A percentile compares a stretch with the other conserved stretches of the same genome.
phyloP scores from a whole-genome alignment of 805 yeast genomes.

The Candida xyloterini region DNA sequence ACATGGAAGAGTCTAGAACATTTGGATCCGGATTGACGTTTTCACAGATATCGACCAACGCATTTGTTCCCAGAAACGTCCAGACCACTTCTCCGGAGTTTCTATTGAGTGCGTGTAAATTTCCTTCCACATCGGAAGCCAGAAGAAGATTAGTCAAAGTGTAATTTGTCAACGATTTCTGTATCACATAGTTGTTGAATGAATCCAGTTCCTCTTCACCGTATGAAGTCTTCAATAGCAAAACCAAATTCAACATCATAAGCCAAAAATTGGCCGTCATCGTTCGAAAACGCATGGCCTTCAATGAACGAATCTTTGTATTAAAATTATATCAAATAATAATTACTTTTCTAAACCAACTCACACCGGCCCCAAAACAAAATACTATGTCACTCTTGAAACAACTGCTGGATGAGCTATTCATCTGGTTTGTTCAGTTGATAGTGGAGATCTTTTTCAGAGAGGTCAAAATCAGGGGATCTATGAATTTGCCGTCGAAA shows the following conservation, averaged over 20 bases:
- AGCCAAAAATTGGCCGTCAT: slow-evolving; percentile 1
- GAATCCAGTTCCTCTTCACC: slow-evolving; percentile 3
- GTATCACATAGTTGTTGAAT: background rate
- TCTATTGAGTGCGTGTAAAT: slow-evolving; percentile 75
- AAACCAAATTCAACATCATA: background rate
- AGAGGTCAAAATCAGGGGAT: slow-evolving; percentile 86
- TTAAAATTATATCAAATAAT: background rate
- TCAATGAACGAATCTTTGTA: background rate
- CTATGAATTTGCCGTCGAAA: slow-evolving; percentile 59
- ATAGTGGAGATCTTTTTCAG: slow-evolving; percentile 65
- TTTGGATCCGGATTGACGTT: slow-evolving; percentile 17
- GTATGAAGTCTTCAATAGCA: background rate
- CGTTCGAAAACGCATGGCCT: slow-evolving; percentile 7
- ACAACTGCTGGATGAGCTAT: slow-evolving; percentile 23
- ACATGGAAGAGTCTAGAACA: slow-evolving; percentile 1
- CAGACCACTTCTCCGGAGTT: slow-evolving; percentile 72
- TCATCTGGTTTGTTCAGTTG: slow-evolving; percentile 29
- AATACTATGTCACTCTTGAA: slow-evolving; percentile 3
- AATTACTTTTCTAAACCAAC: background rate
- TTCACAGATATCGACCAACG: slow-evolving; percentile 46
- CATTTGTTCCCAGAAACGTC: slow-evolving; percentile 66
- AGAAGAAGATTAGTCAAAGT: slow-evolving; percentile 53
- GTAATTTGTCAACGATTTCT: slow-evolving; percentile 25
- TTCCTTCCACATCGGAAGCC: slow-evolving; percentile 83
- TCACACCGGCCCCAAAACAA: background rate